Conservation (phyloP, 164 flowering plant genomes). For the Hamamelis virginiana region DNA sequence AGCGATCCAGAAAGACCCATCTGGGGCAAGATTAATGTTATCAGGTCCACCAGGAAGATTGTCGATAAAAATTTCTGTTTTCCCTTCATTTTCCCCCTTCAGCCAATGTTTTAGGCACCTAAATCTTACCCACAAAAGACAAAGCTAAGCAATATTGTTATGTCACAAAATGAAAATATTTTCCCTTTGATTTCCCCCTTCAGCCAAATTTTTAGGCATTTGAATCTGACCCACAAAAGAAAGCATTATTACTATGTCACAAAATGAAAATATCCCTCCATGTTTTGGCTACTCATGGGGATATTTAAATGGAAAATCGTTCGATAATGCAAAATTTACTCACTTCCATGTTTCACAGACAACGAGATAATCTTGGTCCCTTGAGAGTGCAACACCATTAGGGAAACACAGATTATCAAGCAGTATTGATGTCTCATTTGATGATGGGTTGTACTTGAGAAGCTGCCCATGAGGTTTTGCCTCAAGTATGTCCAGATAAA, state of each 20-base stretch:
- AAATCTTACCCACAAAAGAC: conserved; percentile 45
- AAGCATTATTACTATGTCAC: too few relatives aligned
- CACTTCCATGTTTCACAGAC: conserved; percentile 76
- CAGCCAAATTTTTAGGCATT: too few relatives aligned
- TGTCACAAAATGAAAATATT: too few relatives aligned
- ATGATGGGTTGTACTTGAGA: conserved; percentile 52
- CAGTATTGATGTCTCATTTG: conserved; percentile 39
- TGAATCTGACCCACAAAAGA: too few relatives aligned
- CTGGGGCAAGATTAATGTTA: conserved; percentile 74
- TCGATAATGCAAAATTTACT: conserved; percentile 19
- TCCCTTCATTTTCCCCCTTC: conserved; percentile 44
- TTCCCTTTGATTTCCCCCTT: too few relatives aligned
- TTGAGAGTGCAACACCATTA: conserved; percentile 75
- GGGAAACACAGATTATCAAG: conserved; percentile 50
- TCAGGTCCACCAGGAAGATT: conserved; percentile 82
- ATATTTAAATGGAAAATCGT: too few relatives aligned
- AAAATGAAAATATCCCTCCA: too few relatives aligned
- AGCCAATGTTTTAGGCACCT: conserved; percentile 69
- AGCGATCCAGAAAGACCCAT: conserved; percentile 83
- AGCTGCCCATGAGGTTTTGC: conserved; percentile 73
- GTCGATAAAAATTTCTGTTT: conserved; percentile 54
- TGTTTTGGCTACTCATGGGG: too few relatives aligned
- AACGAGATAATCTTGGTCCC: conserved; percentile 51
- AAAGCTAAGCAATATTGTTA: too few relatives aligned
- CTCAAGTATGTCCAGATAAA: conserved; percentile 58